phyloP scores from a whole-genome alignment of 2,329 filamentous ascomycete species.

The Rachicladosporium sp. region DNA sequence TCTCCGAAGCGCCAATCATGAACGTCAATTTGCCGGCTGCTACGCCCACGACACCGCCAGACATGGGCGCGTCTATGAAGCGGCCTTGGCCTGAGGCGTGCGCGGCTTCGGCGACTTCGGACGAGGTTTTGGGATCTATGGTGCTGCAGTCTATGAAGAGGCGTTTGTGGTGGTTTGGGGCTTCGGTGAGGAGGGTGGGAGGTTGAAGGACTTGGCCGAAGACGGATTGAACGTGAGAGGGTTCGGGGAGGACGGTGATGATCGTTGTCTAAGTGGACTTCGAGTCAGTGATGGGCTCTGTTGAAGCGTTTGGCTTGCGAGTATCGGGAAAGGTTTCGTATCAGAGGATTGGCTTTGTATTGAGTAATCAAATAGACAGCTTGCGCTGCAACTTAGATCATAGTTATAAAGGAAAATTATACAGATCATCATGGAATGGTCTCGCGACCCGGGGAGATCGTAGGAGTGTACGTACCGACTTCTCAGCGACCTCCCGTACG shows the following conservation, averaged over 20 bases:
- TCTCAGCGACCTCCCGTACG: slow-evolving; percentile 52
- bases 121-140: slow-evolving; percentile 80
- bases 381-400: slow-evolving; percentile 62
- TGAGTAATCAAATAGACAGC: slow-evolving; percentile 47
- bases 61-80: slow-evolving; percentile 95
- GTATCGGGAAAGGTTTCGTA: slow-evolving; percentile 6
- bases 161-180: slow-evolving; percentile 42
- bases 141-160: slow-evolving; percentile 95
- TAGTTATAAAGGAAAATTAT: slow-evolving; percentile 34
- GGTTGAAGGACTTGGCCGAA: slow-evolving; percentile 63
- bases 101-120: slow-evolving; percentile 60
- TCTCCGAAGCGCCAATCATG: slow-evolving; percentile 67
- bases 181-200: slow-evolving; percentile 37
- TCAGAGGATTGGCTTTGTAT: slow-evolving; percentile 66
- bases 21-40: slow-evolving; percentile 81
- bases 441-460: not conserved
- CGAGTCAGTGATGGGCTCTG: not conserved
- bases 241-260: slow-evolving; percentile 81
- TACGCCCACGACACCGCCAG: slow-evolving; percentile 86
- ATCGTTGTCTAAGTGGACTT: slow-evolving; percentile 57
- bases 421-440: no score
- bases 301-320: not conserved
- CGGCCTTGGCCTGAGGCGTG: slow-evolving; percentile 53
- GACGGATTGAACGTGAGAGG: slow-evolving; percentile 72
- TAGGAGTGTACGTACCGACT: slow-evolving; percentile 43